Evolutionary conservation across 2,329 filamentous ascomycete species (phyloP).

Genomic region (Didymella keratinophila): DNA sequence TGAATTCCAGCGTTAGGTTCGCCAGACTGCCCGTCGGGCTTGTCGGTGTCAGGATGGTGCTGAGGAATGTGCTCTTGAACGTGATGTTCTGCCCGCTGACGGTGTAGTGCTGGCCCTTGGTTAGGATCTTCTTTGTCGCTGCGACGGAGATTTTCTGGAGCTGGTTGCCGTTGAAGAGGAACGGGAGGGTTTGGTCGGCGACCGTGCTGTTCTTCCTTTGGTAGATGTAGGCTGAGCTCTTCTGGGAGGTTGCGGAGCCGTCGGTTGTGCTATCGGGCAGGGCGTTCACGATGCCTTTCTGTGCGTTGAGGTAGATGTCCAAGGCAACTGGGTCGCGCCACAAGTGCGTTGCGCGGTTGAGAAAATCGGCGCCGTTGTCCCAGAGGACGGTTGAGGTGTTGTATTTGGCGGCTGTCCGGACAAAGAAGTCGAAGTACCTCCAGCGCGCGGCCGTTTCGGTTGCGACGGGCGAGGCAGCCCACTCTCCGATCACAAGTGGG

Average conservation of each 20-base stretch:
- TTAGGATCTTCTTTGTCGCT: slow-evolving; percentile 49
- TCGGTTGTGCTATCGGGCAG: slow-evolving; percentile 63
- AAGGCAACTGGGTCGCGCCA: slow-evolving; percentile 62
- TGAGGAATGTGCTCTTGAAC: slow-evolving; percentile 58
- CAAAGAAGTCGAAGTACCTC: slow-evolving; percentile 65
- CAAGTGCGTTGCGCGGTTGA: slow-evolving; percentile 57
- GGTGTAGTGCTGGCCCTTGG: slow-evolving; percentile 56
- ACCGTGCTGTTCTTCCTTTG: slow-evolving; percentile 59
- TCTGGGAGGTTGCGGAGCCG: slow-evolving; percentile 54
- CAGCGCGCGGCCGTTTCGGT: slow-evolving; percentile 65
- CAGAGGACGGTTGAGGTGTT: slow-evolving; percentile 63
- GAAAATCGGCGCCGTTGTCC: slow-evolving; percentile 67
- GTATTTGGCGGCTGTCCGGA: slow-evolving; percentile 59
- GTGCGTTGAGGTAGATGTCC: slow-evolving; percentile 58
- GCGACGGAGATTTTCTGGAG: slow-evolving; percentile 51
- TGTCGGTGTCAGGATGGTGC: slow-evolving; percentile 53
- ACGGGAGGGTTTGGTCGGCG: slow-evolving; percentile 56
- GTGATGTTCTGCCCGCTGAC: slow-evolving; percentile 56
- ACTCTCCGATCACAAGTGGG: slow-evolving; percentile 67
- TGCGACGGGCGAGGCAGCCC: slow-evolving; percentile 58
- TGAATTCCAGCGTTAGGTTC: slow-evolving; percentile 63
- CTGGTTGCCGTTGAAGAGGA: slow-evolving; percentile 64
- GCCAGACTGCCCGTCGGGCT: slow-evolving; percentile 57
- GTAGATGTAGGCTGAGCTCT: slow-evolving; percentile 63
- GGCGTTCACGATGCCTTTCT: slow-evolving; percentile 56